Base-by-base conservation (phyloP, 805 yeast genomes). In the Barnettozyma salicaria region DNA sequence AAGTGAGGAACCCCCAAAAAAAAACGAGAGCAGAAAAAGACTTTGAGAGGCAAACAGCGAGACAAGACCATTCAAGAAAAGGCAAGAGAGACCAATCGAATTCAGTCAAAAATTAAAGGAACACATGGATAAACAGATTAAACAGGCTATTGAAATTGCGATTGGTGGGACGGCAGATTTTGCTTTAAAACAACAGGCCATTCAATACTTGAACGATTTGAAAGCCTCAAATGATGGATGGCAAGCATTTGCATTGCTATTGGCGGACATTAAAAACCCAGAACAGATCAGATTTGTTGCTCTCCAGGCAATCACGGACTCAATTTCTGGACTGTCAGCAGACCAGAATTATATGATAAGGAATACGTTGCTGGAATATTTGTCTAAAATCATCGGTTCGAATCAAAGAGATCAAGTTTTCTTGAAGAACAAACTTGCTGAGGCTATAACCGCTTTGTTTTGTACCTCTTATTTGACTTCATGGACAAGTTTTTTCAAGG, bases 361-460 rank as follows among this genome's bases (percentile, higher is more conserved):
- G 53, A 48, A 43, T 17, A 39, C 50, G 3, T 28, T 54, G 4
- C 35, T 45, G 27, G 32, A 43, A 20, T 53, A 52, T 31, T 36
- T 52, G 10, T 39, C 42, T 14, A 32, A 31, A 10, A 27, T 53
- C 30, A 47, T 53, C 16, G 29, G 39, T 6, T 39, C 56, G 9
- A 30, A 36, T 19, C 42, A 48, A 34, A 39, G 35, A 36, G 63
- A 73, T 42, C 67, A 70, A 7, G 47, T 59, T 9, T 74, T 62
- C 44, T 49, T 76, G 49, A 64, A 74, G 48, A 79, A 78, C 53
- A 78, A 74, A 40, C 57, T 78, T 24, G 72, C 84, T 4, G 76
- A 76, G 44, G 61, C 76, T 3, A 55, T 79, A 32, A 75, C 74
- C 5, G 58, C 67, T 10, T 50, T 79, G 30, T 79, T 79, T 48